Conservation (phyloP, 225 moss, liverwort and hornwort genomes). For the Bryum argenteum region DNA sequence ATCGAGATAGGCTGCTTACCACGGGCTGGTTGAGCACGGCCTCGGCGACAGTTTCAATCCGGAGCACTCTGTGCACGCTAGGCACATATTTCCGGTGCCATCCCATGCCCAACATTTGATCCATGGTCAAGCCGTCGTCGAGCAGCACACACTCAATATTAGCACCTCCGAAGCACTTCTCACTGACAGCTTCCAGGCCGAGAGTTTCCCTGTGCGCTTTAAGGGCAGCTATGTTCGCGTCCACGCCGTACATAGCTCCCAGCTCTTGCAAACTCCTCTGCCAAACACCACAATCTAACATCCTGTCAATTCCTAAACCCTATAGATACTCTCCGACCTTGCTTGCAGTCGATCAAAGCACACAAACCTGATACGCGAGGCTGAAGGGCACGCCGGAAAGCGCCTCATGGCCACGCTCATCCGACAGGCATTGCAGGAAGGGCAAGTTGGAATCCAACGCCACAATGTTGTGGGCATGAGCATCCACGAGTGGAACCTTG, state of each 20-base stretch:
- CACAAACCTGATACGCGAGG: conserved; percentile 54
- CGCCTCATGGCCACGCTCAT: conserved; percentile 58
- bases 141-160: conserved; percentile 78
- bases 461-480: conserved; percentile 60
- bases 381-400: conserved; percentile 56
- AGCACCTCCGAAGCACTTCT: conserved; percentile 76
- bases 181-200: conserved; percentile 56
- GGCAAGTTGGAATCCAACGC: conserved; percentile 57
- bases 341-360: background rate
- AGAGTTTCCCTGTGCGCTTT: conserved; percentile 58
- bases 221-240: conserved; percentile 51
- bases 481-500: conserved; percentile 53
- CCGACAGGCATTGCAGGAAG: conserved; percentile 56
- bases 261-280: conserved; percentile 66
- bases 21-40: conserved; percentile 70
- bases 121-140: conserved; percentile 77
- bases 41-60: conserved; percentile 89
- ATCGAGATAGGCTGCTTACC: conserved; percentile 49
- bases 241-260: conserved; percentile 53
- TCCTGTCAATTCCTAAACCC: conserved; percentile 21
- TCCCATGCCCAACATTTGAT: conserved; percentile 64
- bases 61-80: conserved; percentile 72
- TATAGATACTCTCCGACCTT: background rate
- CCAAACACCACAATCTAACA: background rate
- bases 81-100: conserved; percentile 73